Evolutionary conservation across 129 eudicot species (phyloP).

Genomic region (Smallanthus sonchifolius): DNA sequence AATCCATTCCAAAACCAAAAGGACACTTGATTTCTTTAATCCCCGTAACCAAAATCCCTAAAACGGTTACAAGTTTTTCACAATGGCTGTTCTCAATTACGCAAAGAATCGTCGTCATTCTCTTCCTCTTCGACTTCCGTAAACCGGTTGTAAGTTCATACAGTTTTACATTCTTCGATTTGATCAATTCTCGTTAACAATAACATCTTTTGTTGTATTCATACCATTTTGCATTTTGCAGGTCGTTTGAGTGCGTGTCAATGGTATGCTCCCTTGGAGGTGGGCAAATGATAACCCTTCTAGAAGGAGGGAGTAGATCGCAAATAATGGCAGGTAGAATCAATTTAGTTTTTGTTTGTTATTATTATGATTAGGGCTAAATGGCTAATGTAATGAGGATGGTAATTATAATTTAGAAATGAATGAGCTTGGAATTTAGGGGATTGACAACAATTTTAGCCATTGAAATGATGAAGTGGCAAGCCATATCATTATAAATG

Average conservation of each 20-base stretch:
- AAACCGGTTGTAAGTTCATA: slow-evolving; percentile 18
- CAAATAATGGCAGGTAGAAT: slow-evolving; percentile 56
- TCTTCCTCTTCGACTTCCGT: slow-evolving; percentile 7
- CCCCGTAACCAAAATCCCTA: slow-evolving; percentile 25
- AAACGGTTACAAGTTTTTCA: slow-evolving; percentile 12
- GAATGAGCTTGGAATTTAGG: neutral
- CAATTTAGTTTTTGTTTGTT: neutral
- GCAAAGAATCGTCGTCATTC: slow-evolving; percentile 7
- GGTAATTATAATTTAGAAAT: neutral
- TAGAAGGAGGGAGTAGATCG: slow-evolving; percentile 38
- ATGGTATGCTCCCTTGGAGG: slow-evolving; percentile 64
- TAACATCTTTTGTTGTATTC: neutral
- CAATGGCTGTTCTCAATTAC: slow-evolving; percentile 8
- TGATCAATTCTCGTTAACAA: slow-evolving; percentile 16
- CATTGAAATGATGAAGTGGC: neutral
- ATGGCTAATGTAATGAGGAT: neutral
- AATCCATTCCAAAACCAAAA: slow-evolving; percentile 9
- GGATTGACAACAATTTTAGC: neutral
- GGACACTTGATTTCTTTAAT: slow-evolving; percentile 13
- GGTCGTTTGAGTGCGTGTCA: slow-evolving; percentile 27
- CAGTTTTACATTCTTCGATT: slow-evolving; percentile 1
- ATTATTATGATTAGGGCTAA: neutral
- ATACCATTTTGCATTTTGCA: slow-evolving; percentile 1
- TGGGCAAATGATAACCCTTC: slow-evolving; percentile 64
- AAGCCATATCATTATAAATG: neutral